Evolutionary conservation across 2,329 filamentous ascomycete species (phyloP).

Genomic region (Microcyclospora pomicola): DNA sequence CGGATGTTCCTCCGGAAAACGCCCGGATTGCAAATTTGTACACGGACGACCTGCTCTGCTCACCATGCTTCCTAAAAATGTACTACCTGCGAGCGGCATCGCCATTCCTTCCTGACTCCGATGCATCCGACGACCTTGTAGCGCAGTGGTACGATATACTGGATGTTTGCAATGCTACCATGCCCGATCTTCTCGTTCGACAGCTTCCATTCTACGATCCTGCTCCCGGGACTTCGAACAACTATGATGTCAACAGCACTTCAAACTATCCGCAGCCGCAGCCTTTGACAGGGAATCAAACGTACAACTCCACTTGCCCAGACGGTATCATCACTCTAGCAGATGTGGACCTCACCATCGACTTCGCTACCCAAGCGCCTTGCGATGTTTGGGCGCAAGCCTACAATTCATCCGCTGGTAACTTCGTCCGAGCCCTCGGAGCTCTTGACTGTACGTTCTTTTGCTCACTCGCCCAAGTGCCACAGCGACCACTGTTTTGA

Average conservation of each 20-base stretch:
- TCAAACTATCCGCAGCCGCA: conserved; percentile 20
- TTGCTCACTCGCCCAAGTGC: too few relatives aligned
- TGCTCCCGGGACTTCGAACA: neutral
- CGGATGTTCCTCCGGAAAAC: conserved; percentile 1
- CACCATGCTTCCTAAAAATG: conserved; percentile 12
- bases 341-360: conserved; percentile 17
- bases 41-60: conserved; percentile 8
- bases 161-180: conserved; percentile 9
- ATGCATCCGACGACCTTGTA: conserved; percentile 14
- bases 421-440: neutral
- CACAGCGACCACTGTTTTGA: too few relatives aligned
- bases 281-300: conserved; percentile 5
- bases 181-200: conserved; percentile 1
- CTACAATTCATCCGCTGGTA: conserved; percentile 13
- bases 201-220: neutral
- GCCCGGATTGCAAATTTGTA: conserved; percentile 8
- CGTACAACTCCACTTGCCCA: conserved; percentile 24
- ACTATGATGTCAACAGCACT: too few relatives aligned
- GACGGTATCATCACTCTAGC: conserved; percentile 21
- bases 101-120: conserved; percentile 10
- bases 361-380: conserved; percentile 18
- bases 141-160: conserved; percentile 12
- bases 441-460: too few relatives aligned
- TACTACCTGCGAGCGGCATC: conserved; percentile 9
- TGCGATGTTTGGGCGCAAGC: conserved; percentile 4